phyloP scores from a whole-genome alignment of 768 basidiomycete genomes.

The Rhodosporidiobolus sp. region DNA sequence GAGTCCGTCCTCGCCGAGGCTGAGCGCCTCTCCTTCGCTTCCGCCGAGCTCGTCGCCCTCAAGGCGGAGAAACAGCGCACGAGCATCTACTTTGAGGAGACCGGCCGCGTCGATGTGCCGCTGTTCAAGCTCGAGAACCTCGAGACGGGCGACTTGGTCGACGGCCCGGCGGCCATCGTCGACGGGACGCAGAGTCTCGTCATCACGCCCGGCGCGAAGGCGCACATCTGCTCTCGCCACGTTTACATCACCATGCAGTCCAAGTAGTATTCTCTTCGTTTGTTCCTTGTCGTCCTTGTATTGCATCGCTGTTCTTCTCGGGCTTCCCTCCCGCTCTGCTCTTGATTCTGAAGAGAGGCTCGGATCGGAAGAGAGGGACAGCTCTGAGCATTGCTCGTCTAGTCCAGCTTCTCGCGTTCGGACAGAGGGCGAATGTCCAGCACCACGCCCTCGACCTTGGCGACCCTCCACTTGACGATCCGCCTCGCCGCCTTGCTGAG shows the following conservation, averaged over 20 bases:
- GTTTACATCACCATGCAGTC: constrained; percentile 13
- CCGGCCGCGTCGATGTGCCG: constrained; percentile 75
- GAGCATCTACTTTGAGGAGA: constrained; percentile 76
- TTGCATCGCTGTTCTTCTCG: too few species aligned
- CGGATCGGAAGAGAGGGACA: too few species aligned
- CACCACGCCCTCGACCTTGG: too few species aligned
- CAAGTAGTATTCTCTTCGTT: too few species aligned
- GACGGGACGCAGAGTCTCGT: constrained; percentile 95
- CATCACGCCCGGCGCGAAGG: constrained; percentile 49
- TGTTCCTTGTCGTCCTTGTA: not conserved
- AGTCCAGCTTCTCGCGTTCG: too few species aligned
- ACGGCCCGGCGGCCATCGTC: constrained; percentile 89
- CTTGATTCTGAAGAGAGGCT: too few species aligned
- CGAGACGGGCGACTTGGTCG: constrained; percentile 65
- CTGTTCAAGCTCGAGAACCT: constrained; percentile 70
- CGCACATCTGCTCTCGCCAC: constrained; percentile 24
- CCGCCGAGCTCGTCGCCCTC: constrained; percentile 47
- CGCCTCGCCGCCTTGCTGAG: too few species aligned
- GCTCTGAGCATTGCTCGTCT: too few species aligned
- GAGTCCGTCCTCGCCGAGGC: constrained; percentile 75
- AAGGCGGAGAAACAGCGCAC: constrained; percentile 27
- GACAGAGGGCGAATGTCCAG: too few species aligned
- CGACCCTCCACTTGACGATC: too few species aligned
- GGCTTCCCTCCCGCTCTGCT: too few species aligned
- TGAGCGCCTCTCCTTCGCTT: constrained; percentile 54